Conservation (phyloP, 306 rosid genomes). For the Cajanus cajan region DNA sequence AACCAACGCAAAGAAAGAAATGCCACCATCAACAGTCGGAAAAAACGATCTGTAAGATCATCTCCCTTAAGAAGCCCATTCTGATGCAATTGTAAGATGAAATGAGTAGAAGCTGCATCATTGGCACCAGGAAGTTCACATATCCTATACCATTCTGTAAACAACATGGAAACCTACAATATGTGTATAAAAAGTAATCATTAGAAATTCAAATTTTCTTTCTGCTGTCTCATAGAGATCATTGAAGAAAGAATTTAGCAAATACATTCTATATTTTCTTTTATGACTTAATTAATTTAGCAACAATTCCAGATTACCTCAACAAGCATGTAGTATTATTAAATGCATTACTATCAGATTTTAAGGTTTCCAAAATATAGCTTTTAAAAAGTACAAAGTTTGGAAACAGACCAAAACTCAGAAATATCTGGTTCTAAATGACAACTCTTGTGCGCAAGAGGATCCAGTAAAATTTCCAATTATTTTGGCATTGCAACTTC, state of each 20-base stretch:
- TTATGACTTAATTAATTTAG: not conserved
- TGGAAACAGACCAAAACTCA: not conserved
- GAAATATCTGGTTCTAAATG: not conserved
- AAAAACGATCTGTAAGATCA: constrained; percentile 85
- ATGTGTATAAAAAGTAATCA: constrained; percentile 17
- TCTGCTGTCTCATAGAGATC: not conserved
- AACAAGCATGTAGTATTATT: not conserved
- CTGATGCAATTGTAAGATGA: constrained; percentile 71
- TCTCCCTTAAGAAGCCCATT: constrained; percentile 88
- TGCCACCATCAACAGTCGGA: constrained; percentile 66
- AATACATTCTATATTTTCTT: not conserved
- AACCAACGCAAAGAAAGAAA: constrained; percentile 14
- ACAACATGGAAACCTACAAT: constrained; percentile 72
- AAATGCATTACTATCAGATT: not conserved
- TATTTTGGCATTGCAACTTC: not conserved
- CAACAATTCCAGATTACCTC: not conserved
- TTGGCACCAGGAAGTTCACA: constrained; percentile 85
- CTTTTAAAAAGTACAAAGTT: not conserved
- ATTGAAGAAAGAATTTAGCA: not conserved
- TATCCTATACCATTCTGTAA: constrained; percentile 80
- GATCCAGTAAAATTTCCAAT: not conserved
- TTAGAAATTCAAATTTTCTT: not conserved
- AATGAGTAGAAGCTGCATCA: constrained; percentile 64
- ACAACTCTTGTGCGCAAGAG: not conserved
- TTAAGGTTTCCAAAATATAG: not conserved